These are phyloP conservation scores for Solanum stenotomum DNA, from an alignment of 257 asterid genomes.

Conservation along the genomic window DNA sequence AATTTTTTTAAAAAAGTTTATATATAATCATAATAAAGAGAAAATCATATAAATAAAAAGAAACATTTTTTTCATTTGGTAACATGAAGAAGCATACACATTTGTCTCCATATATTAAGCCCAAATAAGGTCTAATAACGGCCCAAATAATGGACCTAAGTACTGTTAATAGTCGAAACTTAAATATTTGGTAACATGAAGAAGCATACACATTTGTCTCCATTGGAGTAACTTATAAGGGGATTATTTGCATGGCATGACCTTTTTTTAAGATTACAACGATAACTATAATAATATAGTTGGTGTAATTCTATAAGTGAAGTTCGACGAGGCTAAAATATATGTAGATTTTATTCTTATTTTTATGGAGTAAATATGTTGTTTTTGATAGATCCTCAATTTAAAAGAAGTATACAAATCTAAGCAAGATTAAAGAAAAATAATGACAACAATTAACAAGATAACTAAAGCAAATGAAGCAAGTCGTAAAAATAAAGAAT, in stretches of 20 bases:
- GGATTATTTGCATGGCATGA: neutral
- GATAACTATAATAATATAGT: no score
- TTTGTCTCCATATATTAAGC: neutral
- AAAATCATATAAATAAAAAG: no score
- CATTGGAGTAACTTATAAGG: neutral
- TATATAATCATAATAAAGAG: no score
- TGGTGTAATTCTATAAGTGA: no score
- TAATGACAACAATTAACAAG: no score
- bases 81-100: no score
- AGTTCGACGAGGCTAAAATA: no score
- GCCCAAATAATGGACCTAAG: neutral
- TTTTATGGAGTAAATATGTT: no score
- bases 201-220: neutral
- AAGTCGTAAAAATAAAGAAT: no score
- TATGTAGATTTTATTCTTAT: fast-evolving
- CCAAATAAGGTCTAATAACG: neutral
- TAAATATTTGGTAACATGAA: neutral
- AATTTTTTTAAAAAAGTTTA: no score
- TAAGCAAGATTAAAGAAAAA: neutral
- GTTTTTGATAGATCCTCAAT: no score
- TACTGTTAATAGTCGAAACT: neutral
- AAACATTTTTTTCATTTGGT: no score
- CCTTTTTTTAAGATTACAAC: neutral
- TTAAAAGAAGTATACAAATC: neutral
- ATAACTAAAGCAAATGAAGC: neutral